Conservation (phyloP, 2,329 filamentous ascomycete genomes). For the Penicillium psychrosexuale region DNA sequence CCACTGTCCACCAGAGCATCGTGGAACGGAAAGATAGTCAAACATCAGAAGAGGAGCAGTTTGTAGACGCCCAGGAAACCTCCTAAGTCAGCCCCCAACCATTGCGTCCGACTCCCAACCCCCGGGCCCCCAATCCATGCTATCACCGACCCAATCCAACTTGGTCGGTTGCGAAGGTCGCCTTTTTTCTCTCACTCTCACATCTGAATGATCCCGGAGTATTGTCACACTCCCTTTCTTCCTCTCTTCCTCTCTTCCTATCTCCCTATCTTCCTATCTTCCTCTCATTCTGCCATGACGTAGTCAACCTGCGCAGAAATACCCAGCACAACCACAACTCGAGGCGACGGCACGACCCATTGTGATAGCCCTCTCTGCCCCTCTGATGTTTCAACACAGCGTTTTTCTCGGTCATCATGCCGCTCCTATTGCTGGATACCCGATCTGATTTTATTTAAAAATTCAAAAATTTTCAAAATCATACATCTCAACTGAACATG, state of each 20-base stretch:
- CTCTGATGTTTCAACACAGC: slow-evolving; percentile 28
- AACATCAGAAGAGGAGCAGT: slow-evolving; percentile 41
- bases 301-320: slow-evolving; percentile 26
- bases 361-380: slow-evolving; percentile 5
- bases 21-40: slow-evolving; percentile 40
- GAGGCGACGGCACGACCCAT: slow-evolving; percentile 6
- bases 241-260: not conserved
- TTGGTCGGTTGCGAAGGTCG: not conserved
- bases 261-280: not conserved
- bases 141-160: not conserved
- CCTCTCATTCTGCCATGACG: slow-evolving; percentile 14
- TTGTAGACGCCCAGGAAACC: slow-evolving; percentile 43
- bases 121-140: not conserved
- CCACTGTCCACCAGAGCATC: not conserved
- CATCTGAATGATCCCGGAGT: not conserved
- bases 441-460: slow-evolving; percentile 26
- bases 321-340: slow-evolving; percentile 10
- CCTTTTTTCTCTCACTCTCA: not conserved
- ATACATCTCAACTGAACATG: not conserved
- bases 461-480: slow-evolving; percentile 4
- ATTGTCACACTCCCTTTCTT: not conserved
- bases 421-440: slow-evolving; percentile 32
- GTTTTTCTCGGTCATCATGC: slow-evolving; percentile 19
- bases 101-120: not conserved
- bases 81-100: slow-evolving; percentile 10